These are phyloP conservation scores for Thuidium tamariscinum DNA, from an alignment of 225 moss, liverwort and hornwort genomes.

Conservation along the genomic window DNA sequence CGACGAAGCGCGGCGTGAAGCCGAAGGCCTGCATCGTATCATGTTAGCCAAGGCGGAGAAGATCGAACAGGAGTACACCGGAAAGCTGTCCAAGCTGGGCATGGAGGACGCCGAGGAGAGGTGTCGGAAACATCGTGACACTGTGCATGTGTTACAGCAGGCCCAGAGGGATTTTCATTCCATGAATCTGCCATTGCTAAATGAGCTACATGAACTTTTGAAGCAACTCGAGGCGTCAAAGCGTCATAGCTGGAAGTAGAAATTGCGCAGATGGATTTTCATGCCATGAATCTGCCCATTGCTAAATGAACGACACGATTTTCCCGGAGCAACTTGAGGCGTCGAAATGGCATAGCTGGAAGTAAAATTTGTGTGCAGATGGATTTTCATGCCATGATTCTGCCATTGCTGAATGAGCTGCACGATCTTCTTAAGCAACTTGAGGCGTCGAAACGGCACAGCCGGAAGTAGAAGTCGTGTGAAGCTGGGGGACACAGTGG, in stretches of 20 bases:
- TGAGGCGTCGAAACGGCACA: constrained; percentile 33
- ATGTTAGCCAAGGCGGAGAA: constrained; percentile 80
- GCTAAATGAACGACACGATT: constrained; percentile 16
- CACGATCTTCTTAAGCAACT: constrained; percentile 43
- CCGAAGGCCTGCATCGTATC: constrained; percentile 79
- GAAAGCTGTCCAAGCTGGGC: constrained; percentile 59
- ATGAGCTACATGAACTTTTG: constrained; percentile 48
- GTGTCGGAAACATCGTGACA: constrained; percentile 62
- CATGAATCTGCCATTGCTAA: constrained; percentile 40
- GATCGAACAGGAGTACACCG: constrained; percentile 77
- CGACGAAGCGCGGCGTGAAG: constrained; percentile 87
- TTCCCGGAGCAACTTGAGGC: constrained; percentile 9
- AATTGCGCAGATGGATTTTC: constrained; percentile 1
- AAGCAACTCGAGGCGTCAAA: constrained; percentile 59
- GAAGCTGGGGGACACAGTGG: background rate
- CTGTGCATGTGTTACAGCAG: constrained; percentile 58
- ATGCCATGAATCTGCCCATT: constrained; percentile 24
- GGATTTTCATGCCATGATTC: constrained; percentile 20
- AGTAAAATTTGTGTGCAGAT: background rate
- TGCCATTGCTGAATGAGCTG: constrained; percentile 32
- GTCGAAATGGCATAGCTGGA: constrained; percentile 33
- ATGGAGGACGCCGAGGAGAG: constrained; percentile 76
- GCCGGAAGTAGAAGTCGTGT: background rate
- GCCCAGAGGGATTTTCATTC: constrained; percentile 45
- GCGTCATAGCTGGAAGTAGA: constrained; percentile 48